Evolutionary conservation across 257 asterid species (phyloP), one percentile per base, ranked within the genome.

Genomic region (Fraxinus quadrangulata): DNA sequence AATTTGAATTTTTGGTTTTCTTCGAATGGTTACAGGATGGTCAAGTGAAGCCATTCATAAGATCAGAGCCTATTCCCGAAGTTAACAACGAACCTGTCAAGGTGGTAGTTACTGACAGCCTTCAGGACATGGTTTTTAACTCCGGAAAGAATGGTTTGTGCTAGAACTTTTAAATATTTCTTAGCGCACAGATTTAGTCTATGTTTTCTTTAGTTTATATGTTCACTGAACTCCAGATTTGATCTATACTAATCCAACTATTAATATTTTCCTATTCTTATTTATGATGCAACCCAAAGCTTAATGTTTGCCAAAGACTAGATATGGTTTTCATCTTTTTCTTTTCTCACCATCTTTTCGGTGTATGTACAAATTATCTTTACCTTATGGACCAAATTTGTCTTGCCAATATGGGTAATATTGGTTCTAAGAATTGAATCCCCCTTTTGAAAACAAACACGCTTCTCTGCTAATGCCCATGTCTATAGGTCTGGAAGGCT

Each of bases 1-100:
- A 66, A 23, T 54, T 28, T 40, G 23, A 26, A 16, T 16, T 40
- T 68, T 73, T 73, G 61, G 17, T 17, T 70, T 80, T 42, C 47
- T 75, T 74, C 21, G 31, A 66, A 5, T 83, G 73, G 39, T 73
- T 72, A 79, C 83, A 94, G 98, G 92, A 86, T 0, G 98, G 97
- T 7, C 75, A 59, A 40, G 82, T 88, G 86, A 78, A 88, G 86
- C 93, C 90, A 21, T 88, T 47, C 78, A 80, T 89, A 0, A 92
- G 79, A 84, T 94, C 98, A 23, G 89, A 89, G 83, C 93, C 96
- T 30, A 86, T 94, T 79, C 98, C 98, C 0, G 93, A 94, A 87
- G 89, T 77, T 16, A 89, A 90, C 47, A 54, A 88, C 56, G 97
- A 94, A 82, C 98, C 98, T 11, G 97, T 92, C 68, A 94, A 92